Percentiles rank a stretch among this genome's conserved stretches.
Conservation (phyloP, 2,329 filamentous ascomycete genomes). For the Fusarium sublunatum region DNA sequence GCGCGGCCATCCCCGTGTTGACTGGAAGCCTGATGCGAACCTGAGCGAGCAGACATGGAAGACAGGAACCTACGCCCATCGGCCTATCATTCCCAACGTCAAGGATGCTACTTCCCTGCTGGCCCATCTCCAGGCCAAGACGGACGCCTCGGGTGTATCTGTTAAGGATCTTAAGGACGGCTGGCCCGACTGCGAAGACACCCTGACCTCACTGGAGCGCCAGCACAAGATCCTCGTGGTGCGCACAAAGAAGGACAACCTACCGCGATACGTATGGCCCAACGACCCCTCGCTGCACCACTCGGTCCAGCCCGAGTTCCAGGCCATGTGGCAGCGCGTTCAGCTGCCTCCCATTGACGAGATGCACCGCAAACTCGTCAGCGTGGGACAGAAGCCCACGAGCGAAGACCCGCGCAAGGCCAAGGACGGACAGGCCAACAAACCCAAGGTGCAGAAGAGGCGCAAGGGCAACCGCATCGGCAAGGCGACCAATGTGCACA, state of each 20-base stretch:
- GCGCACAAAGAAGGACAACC: conserved; percentile 91
- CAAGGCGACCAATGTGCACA: conserved; percentile 89
- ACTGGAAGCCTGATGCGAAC: conserved; percentile 66
- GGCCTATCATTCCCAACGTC: conserved; percentile 83
- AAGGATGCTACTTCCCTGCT: conserved; percentile 81
- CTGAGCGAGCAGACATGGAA: conserved; percentile 75
- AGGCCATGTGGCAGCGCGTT: conserved; percentile 83
- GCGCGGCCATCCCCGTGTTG: conserved; percentile 70
- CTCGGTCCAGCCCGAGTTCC: conserved; percentile 83
- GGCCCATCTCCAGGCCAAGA: conserved; percentile 81
- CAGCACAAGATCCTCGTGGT: conserved; percentile 86
- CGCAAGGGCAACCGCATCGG: conserved; percentile 72
- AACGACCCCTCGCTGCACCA: conserved; percentile 84
- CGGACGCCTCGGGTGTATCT: conserved; percentile 80
- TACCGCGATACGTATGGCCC: conserved; percentile 86
- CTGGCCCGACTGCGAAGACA: conserved; percentile 85
- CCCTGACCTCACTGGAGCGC: conserved; percentile 80
- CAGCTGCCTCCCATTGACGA: conserved; percentile 80
- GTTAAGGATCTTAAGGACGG: conserved; percentile 96
- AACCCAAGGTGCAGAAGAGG: conserved; percentile 80
- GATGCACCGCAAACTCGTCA: conserved; percentile 79
- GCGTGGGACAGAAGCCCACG: conserved; percentile 84
- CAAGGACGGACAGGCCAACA: conserved; percentile 57
- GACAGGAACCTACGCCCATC: conserved; percentile 81
- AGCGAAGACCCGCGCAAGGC: conserved; percentile 77